Conservation (phyloP, 176 grass and related monocot species). For the Areca catechu region DNA sequence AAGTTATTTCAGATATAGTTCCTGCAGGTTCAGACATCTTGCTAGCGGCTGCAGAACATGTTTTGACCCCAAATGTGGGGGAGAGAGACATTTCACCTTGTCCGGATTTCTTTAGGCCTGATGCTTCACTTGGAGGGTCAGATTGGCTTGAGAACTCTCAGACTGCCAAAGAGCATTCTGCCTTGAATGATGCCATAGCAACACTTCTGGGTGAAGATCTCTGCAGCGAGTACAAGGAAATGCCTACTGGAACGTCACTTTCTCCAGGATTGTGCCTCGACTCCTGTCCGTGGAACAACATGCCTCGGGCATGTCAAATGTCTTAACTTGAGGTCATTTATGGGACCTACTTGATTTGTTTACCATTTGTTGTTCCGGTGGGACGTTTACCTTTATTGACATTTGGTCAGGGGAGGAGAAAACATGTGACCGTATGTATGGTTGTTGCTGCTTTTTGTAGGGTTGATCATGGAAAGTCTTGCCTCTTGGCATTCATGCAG, state of each 20-base stretch:
- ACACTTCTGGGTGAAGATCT: constrained; percentile 43
- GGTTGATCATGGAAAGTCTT: no score
- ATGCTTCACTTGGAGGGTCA: constrained; percentile 39
- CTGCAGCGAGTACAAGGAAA: constrained; percentile 33
- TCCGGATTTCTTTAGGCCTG: constrained; percentile 44
- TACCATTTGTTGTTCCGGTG: background rate
- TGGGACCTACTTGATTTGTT: background rate
- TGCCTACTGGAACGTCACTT: constrained; percentile 6
- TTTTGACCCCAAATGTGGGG: constrained; percentile 15
- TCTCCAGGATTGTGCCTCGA: constrained; percentile 18
- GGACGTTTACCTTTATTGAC: no score
- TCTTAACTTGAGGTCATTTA: constrained; percentile 35
- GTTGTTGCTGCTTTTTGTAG: no score
- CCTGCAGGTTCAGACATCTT: constrained; percentile 21
- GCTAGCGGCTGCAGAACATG: background rate
- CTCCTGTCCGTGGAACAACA: constrained; percentile 46
- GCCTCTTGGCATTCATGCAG: no score
- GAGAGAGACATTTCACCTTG: constrained; percentile 34
- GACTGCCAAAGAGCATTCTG: constrained; percentile 34
- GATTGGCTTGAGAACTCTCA: constrained; percentile 34
- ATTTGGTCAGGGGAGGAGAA: background rate
- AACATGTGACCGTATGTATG: no score
- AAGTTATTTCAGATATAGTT: background rate
- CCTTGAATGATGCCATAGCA: constrained; percentile 51
- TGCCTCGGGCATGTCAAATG: constrained; percentile 52